phyloP scores from a whole-genome alignment of 2,329 filamentous ascomycete species.

The Calonectria pteridis region DNA sequence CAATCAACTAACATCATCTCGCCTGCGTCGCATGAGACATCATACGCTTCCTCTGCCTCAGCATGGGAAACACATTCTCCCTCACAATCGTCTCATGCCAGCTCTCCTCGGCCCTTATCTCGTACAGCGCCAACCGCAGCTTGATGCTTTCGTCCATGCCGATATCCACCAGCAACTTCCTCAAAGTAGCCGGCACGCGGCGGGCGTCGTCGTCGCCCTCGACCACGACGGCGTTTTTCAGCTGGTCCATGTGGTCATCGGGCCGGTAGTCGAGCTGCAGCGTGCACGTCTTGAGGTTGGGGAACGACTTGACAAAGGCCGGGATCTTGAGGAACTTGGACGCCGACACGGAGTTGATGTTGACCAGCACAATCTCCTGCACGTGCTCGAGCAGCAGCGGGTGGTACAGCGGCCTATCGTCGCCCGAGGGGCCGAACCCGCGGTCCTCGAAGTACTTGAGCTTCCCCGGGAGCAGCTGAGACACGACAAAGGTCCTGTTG shows the following conservation, averaged over 20 bases:
- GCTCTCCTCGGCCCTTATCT: background rate
- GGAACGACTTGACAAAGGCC: background rate
- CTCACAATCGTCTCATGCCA: conserved; percentile 12
- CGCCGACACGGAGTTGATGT: conserved; percentile 9
- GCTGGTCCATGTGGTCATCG: background rate
- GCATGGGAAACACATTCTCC: conserved; percentile 12
- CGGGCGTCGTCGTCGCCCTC: background rate
- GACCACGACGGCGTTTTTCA: background rate
- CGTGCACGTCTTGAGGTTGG: conserved; percentile 9
- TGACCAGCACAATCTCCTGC: background rate
- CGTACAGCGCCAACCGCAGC: background rate
- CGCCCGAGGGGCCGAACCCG: background rate
- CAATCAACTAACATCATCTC: background rate
- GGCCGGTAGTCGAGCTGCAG: background rate
- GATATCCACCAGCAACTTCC: background rate
- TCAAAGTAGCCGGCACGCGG: background rate
- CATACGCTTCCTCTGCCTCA: background rate
- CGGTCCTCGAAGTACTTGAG: background rate
- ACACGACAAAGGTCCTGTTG: background rate
- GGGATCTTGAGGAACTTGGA: conserved; percentile 13
- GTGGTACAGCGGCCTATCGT: background rate
- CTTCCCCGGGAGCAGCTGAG: background rate
- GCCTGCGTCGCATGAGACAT: background rate
- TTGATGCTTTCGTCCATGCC: conserved; percentile 9
- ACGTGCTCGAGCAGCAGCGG: conserved; percentile 5